Evolutionary conservation across 164 flowering plant genomes (phyloP).

Genomic region (Akebia trifoliata): DNA sequence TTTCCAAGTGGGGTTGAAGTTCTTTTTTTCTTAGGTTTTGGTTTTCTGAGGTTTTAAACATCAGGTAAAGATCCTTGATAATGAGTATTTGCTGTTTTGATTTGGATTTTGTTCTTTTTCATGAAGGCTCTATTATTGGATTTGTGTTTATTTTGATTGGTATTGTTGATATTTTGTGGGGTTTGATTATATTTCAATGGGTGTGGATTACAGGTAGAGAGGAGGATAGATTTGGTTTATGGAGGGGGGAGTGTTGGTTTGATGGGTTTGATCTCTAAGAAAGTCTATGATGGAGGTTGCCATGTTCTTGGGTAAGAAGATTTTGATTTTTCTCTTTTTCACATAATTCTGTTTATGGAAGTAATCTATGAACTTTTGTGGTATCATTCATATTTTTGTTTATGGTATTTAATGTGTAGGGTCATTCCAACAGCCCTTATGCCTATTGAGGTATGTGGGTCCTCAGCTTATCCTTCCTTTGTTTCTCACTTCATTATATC

Average conservation of each 20-base stretch:
- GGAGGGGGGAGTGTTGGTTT: conserved; percentile 97
- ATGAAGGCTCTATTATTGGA: not conserved
- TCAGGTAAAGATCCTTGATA: too few species aligned
- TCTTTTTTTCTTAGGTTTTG: too few species aligned
- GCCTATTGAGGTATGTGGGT: conserved; percentile 75
- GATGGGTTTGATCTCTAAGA: conserved; percentile 84
- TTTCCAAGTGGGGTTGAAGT: too few species aligned
- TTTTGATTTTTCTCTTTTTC: not conserved
- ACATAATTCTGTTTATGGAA: not conserved
- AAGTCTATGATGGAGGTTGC: conserved; percentile 69
- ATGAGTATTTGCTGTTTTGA: not conserved
- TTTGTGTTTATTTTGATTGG: not conserved
- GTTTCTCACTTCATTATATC: not conserved
- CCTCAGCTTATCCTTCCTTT: not conserved
- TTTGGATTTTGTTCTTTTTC: not conserved
- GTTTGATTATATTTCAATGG: not conserved
- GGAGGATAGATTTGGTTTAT: conserved; percentile 85
- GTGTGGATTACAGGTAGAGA: conserved; percentile 51
- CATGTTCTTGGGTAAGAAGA: conserved; percentile 80
- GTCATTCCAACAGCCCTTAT: conserved; percentile 86
- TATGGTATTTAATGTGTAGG: conserved; percentile 40
- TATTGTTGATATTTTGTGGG: not conserved
- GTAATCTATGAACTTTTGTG: conserved; percentile 7
- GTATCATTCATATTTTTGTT: conserved; percentile 4
- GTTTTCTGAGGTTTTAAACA: too few species aligned